These are phyloP conservation scores for Coprinopsis marcescibilis DNA, from an alignment of 768 basidiomycete genomes.

Conservation along the genomic window DNA sequence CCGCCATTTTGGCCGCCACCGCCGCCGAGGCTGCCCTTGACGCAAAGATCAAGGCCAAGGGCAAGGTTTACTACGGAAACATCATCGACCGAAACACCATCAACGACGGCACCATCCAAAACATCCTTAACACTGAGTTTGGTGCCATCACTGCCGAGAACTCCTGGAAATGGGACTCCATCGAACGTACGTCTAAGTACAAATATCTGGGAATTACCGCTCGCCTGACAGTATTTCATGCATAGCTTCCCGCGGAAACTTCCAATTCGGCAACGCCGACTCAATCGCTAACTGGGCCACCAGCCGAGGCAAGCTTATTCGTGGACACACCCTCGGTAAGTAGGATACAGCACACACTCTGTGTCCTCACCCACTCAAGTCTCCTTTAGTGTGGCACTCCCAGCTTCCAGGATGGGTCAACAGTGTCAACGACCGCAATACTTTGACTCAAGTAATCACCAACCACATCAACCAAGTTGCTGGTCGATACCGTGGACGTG, in stretches of 20 bases:
- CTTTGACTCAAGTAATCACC: conserved; percentile 28
- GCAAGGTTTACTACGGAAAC: conserved; percentile 29
- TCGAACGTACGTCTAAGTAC: conserved; percentile 23
- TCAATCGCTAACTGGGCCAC: conserved; percentile 36
- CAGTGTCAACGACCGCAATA: conserved; percentile 22
- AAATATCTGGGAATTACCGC: not conserved
- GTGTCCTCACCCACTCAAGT: not conserved
- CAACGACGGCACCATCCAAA: conserved; percentile 26
- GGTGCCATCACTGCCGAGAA: conserved; percentile 33
- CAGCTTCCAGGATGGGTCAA: conserved; percentile 31
- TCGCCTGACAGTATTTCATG: not conserved
- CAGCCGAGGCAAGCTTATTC: conserved; percentile 32
- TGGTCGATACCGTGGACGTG: conserved; percentile 31
- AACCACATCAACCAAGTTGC: conserved; percentile 35
- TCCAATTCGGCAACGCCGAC: conserved; percentile 31
- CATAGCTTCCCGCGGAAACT: conserved; percentile 25
- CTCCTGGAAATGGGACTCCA: conserved; percentile 36
- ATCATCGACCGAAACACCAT: conserved; percentile 21
- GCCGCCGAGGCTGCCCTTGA: conserved; percentile 19
- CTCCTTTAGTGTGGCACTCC: conserved; percentile 20
- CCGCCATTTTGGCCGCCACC: conserved; percentile 4
- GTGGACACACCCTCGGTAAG: conserved; percentile 35
- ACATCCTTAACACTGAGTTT: conserved; percentile 31
- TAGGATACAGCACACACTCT: not conserved
- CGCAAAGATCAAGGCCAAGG: conserved; percentile 24